These are phyloP conservation scores for Globisporangium cystogenes DNA, from an alignment of 352 stramenopile genomes.

Conservation along the genomic window DNA sequence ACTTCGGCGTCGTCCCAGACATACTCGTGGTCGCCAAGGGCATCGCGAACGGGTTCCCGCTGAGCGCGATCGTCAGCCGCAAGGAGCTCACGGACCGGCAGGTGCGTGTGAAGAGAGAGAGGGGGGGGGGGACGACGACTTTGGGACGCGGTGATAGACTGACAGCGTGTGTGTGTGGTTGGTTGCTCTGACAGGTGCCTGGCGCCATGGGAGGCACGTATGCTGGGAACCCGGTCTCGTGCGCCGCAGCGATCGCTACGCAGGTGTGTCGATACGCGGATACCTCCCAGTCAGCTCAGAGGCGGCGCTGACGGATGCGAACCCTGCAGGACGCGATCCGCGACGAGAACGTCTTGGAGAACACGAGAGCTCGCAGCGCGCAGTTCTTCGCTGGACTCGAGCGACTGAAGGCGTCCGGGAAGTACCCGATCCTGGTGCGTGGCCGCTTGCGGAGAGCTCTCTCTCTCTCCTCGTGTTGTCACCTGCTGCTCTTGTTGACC, in stretches of 20 bases:
- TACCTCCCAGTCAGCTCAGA: too few species aligned
- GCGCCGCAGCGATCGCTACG: slow-evolving; percentile 86
- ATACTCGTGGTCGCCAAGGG: slow-evolving; percentile 98
- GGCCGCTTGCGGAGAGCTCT: too few species aligned
- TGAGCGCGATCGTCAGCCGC: slow-evolving; percentile 90
- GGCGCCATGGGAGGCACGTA: slow-evolving; percentile 93
- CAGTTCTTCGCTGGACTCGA: slow-evolving; percentile 75
- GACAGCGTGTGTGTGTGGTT: too few species aligned
- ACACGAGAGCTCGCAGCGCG: slow-evolving; percentile 63
- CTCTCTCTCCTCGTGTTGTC: too few species aligned
- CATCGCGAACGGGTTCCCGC: slow-evolving; percentile 93
- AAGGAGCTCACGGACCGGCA: slow-evolving; percentile 83
- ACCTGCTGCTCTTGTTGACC: too few species aligned
- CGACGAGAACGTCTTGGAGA: slow-evolving; percentile 87
- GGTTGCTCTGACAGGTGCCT: too few species aligned
- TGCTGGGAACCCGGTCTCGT: slow-evolving; percentile 88
- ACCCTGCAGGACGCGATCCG: slow-evolving; percentile 80
- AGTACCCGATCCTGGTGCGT: slow-evolving; percentile 81
- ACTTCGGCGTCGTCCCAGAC: slow-evolving; percentile 92
- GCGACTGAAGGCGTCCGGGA: slow-evolving; percentile 62
- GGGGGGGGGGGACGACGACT: too few species aligned
- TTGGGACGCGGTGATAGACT: too few species aligned
- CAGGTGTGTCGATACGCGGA: too few species aligned
- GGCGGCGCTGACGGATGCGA: too few species aligned
- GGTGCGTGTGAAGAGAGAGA: too few species aligned